These are phyloP conservation scores for Fusarium pseudoanthophilum DNA, from an alignment of 2,329 filamentous ascomycete species.

Conservation along the genomic window DNA sequence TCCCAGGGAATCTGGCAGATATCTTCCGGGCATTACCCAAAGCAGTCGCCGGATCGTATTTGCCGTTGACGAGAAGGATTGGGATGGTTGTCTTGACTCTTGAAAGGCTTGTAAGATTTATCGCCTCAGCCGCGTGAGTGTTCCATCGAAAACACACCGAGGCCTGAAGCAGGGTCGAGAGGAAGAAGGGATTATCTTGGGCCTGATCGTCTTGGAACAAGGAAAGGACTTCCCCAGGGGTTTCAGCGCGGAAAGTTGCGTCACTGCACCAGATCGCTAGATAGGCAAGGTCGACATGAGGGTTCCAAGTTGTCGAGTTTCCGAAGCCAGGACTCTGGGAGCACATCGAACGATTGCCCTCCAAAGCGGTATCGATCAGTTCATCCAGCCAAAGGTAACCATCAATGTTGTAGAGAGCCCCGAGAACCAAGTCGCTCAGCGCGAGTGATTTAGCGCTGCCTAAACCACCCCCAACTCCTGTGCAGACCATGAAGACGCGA, in stretches of 20 bases:
- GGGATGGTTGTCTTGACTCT: not conserved
- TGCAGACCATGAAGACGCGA: not conserved
- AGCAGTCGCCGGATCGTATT: not conserved
- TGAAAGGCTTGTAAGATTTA: not conserved
- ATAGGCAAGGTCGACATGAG: not conserved
- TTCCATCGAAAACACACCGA: not conserved
- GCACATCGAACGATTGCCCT: not conserved
- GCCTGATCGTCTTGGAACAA: no score
- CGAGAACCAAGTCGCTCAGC: fast-evolving
- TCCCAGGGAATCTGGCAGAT: not conserved
- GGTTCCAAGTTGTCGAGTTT: not conserved
- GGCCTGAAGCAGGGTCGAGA: no score
- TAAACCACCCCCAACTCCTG: not conserved
- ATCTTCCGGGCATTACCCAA: not conserved
- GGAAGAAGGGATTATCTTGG: not conserved
- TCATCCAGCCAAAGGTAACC: not conserved
- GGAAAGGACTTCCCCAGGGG: no score
- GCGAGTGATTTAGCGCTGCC: not conserved
- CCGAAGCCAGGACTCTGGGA: no score
- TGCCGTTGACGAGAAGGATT: not conserved
- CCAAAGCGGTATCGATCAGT: not conserved
- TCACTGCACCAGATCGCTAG: not conserved
- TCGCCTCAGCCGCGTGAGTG: not conserved
- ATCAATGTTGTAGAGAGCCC: fast-evolving
- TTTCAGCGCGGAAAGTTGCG: not conserved